phyloP scores from a whole-genome alignment of 345 rosid species.

The Citrus medica region DNA sequence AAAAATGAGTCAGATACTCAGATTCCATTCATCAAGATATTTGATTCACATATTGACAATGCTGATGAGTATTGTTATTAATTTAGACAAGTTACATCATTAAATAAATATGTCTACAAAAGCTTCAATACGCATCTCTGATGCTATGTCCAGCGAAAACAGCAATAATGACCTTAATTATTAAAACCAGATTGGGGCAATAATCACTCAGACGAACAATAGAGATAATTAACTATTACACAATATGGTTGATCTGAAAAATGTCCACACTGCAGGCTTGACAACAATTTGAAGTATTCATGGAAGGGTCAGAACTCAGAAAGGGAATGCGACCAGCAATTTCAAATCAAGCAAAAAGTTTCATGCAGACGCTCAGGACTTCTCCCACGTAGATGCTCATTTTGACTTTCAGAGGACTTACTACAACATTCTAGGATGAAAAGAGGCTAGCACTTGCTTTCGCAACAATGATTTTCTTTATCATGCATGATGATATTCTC shows the following conservation, averaged over 20 bases:
- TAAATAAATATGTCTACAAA: neutral
- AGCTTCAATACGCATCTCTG: neutral
- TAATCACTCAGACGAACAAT: neutral
- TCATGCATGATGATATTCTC: neutral
- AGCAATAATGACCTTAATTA: neutral
- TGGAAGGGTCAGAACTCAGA: neutral
- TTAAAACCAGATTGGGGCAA: neutral
- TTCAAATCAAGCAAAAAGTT: neutral
- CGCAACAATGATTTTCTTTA: neutral
- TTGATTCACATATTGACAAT: neutral
- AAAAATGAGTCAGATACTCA: conserved; percentile 12
- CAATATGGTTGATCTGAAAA: neutral
- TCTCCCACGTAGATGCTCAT: neutral
- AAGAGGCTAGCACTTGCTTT: neutral
- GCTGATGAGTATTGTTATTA: neutral
- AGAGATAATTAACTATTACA: neutral
- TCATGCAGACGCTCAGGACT: neutral
- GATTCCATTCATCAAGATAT: neutral
- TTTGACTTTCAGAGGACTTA: neutral
- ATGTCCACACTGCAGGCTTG: neutral
- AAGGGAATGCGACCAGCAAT: neutral
- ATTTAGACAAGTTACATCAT: neutral
- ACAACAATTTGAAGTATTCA: neutral
- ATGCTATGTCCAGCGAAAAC: neutral
- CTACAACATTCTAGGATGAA: neutral